Percentiles rank a stretch among this genome's conserved stretches.
Conservation (phyloP, 208 protist species). For the Strigomonas oncopelti region DNA sequence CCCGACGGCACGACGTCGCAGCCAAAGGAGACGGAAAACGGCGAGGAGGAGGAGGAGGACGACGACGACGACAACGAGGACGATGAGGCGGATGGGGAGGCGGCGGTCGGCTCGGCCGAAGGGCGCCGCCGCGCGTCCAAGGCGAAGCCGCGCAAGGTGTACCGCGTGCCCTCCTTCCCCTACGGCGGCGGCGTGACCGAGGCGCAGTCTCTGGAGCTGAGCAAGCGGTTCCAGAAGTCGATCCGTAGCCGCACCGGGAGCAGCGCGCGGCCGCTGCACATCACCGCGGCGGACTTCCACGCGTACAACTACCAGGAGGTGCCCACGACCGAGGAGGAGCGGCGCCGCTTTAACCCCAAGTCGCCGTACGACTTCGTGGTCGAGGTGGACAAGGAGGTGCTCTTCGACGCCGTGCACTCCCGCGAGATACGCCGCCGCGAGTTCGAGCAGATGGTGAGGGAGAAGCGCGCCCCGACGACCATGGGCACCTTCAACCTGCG, state of each 20-base stretch:
- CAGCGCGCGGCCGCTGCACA: constrained; percentile 31
- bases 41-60: constrained; percentile 31
- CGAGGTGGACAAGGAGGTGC: constrained; percentile 66
- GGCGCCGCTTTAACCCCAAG: constrained; percentile 41
- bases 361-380: constrained; percentile 87
- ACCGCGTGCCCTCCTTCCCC: constrained; percentile 79
- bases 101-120: constrained; percentile 9
- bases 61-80: constrained; percentile 11
- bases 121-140: constrained; percentile 5
- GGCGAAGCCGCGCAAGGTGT: constrained; percentile 23
- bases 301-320: constrained; percentile 41
- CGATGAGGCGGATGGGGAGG: constrained; percentile 24
- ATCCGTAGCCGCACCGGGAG: constrained; percentile 20
- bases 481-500: constrained; percentile 88
- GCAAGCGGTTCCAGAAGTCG: constrained; percentile 42
- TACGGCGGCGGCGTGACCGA: constrained; percentile 84
- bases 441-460: constrained; percentile 64
- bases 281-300: constrained; percentile 46
- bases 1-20: constrained; percentile 21
- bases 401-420: constrained; percentile 73
- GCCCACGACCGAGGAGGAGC: constrained; percentile 23
- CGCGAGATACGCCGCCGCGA: constrained; percentile 60
- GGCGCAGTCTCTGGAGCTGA: constrained; percentile 46
- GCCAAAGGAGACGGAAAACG: constrained; percentile 21
- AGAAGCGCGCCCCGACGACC: constrained; percentile 62